Percentiles rank a stretch among this genome's conserved stretches.
These are phyloP conservation scores for Fusarium algeriense DNA, from an alignment of 2,329 filamentous ascomycete species.

Conservation along the genomic window DNA sequence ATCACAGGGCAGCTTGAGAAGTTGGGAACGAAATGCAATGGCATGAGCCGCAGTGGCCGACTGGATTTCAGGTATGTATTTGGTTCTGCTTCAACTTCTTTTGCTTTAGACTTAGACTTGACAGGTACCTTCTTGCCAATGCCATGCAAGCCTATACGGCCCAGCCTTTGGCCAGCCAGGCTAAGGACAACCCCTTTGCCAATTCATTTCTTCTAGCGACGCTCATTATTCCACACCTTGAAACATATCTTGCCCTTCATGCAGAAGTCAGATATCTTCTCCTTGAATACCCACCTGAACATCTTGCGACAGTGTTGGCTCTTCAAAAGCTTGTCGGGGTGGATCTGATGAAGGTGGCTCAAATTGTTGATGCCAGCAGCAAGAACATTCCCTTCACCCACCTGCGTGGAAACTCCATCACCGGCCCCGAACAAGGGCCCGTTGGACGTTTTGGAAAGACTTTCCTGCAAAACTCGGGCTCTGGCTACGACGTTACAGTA, in stretches of 20 bases:
- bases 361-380: conserved; percentile 63
- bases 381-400: conserved; percentile 56
- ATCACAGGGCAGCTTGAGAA: conserved; percentile 67
- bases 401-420: conserved; percentile 52
- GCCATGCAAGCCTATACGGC: conserved; percentile 70
- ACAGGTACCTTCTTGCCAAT: conserved; percentile 70
- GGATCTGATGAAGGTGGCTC: conserved; percentile 69
- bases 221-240: conserved; percentile 70
- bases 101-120: conserved; percentile 13
- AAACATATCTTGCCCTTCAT: conserved; percentile 68
- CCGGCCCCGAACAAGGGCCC: conserved; percentile 42
- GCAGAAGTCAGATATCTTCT: conserved; percentile 67
- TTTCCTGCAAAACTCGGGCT: conserved; percentile 42
- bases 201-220: conserved; percentile 68
- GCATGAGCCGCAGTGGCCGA: conserved; percentile 64
- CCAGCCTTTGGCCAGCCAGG: conserved; percentile 63
- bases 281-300: conserved; percentile 68
- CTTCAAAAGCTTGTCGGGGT: conserved; percentile 69
- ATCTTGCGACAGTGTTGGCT: conserved; percentile 68
- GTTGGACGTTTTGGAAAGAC: conserved; percentile 36
- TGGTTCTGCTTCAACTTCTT: neutral
- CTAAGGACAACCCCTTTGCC: conserved; percentile 66
- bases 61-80: conserved; percentile 68
- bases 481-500: conserved; percentile 53
- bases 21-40: conserved; percentile 64